Evolutionary conservation across 2,329 filamentous ascomycete genomes (phyloP).

Genomic region (Fonsecaea monophora): DNA sequence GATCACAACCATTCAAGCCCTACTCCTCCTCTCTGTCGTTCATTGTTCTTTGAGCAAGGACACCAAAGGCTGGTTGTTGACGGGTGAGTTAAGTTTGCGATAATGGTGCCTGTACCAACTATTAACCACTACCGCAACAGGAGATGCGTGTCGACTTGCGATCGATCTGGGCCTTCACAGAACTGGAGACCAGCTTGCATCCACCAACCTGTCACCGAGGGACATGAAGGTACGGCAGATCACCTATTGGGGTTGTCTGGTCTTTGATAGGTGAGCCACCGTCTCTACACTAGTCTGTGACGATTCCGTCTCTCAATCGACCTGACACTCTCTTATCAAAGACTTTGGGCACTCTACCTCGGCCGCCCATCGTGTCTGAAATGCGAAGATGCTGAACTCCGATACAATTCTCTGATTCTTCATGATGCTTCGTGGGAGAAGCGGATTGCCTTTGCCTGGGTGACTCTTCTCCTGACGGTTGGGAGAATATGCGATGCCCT

Average conservation of each 20-base stretch:
- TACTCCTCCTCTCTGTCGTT: slow-evolving; percentile 34
- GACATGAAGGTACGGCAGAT: slow-evolving; percentile 33
- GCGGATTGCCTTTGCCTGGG: slow-evolving; percentile 32
- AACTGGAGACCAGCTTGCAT: not conserved
- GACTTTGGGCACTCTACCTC: slow-evolving; percentile 35
- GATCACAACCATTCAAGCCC: slow-evolving; percentile 33
- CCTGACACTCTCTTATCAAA: not conserved
- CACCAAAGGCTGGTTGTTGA: slow-evolving; percentile 35
- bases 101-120: not conserved
- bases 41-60: slow-evolving; percentile 33
- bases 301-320: not conserved
- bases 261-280: slow-evolving; percentile 23
- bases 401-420: not conserved
- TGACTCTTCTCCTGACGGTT: slow-evolving; percentile 23
- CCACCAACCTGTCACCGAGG: slow-evolving; percentile 23
- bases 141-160: slow-evolving; percentile 32
- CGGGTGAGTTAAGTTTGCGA: slow-evolving; percentile 7
- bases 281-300: not conserved
- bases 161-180: slow-evolving; percentile 35
- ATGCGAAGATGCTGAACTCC: slow-evolving; percentile 24
- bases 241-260: slow-evolving; percentile 34
- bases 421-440: slow-evolving; percentile 18
- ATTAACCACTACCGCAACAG: not conserved
- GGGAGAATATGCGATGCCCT: slow-evolving; percentile 34
- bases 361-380: slow-evolving; percentile 31